Conservation (phyloP, 768 basidiomycete species). For the Lactarius tabidus region DNA sequence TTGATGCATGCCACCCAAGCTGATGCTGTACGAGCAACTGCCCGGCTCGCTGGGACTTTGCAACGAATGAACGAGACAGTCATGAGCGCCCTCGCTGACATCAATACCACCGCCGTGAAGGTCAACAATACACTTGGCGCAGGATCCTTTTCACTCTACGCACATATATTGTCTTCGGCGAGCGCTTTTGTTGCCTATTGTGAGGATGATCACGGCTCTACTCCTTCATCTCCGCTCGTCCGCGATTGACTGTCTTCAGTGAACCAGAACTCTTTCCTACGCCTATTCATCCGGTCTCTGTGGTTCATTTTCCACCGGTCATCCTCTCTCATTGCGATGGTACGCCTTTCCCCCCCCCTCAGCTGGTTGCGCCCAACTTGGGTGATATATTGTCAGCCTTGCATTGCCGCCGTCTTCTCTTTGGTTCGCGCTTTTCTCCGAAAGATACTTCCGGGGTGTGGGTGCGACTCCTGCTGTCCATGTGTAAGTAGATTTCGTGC, state of each 20-base stretch:
- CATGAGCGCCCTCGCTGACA: slow-evolving; percentile 12
- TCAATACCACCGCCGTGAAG: slow-evolving; percentile 16
- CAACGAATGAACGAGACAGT: slow-evolving; percentile 16
- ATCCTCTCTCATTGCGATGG: slow-evolving; percentile 12
- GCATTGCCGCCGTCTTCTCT: slow-evolving; percentile 3
- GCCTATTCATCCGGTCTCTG: neutral
- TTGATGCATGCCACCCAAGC: slow-evolving; percentile 12
- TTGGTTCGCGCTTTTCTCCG: slow-evolving; percentile 7
- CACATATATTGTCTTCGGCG: slow-evolving; percentile 1
- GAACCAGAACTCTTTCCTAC: slow-evolving; percentile 9
- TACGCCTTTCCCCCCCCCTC: neutral
- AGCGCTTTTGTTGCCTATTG: slow-evolving; percentile 1
- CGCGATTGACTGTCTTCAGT: slow-evolving; percentile 6
- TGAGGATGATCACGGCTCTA: neutral
- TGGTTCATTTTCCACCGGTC: slow-evolving; percentile 15
- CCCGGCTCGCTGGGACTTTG: slow-evolving; percentile 15
- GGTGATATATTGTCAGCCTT: slow-evolving; percentile 12
- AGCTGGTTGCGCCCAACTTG: neutral
- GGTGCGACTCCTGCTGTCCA: neutral
- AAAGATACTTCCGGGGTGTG: neutral
- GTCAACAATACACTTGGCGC: slow-evolving; percentile 14
- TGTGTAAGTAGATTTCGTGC: neutral
- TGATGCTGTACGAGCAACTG: slow-evolving; percentile 15
- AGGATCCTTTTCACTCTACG: neutral
- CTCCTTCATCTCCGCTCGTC: no score